These are phyloP conservation scores for Flaveria linearis DNA, from an alignment of 129 eudicot genomes.

Conservation along the genomic window DNA sequence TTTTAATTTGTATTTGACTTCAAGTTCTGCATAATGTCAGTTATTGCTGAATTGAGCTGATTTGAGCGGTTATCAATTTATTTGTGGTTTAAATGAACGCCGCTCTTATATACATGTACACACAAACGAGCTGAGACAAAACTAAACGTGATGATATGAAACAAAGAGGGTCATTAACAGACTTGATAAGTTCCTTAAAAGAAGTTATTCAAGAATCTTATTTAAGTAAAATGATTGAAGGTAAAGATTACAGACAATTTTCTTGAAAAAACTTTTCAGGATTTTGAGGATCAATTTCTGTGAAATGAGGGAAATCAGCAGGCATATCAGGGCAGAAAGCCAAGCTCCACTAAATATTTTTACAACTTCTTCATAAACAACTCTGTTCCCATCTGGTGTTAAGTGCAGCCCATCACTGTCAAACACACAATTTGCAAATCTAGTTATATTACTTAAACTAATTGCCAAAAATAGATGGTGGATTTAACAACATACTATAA, in stretches of 20 bases:
- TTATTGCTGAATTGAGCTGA: no score
- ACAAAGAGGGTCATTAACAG: no score
- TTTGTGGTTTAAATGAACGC: no score
- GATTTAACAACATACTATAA: background rate
- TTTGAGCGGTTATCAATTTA: no score
- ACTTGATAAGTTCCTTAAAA: background rate
- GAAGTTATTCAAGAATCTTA: background rate
- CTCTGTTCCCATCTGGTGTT: constrained; percentile 74
- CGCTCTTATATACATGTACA: no score
- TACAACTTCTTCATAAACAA: constrained; percentile 59
- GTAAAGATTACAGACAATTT: constrained; percentile 34
- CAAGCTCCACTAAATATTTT: constrained; percentile 52
- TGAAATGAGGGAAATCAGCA: constrained; percentile 76
- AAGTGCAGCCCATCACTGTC: constrained; percentile 87
- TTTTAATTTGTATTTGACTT: no score
- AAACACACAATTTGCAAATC: constrained; percentile 15
- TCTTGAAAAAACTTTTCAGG: constrained; percentile 65
- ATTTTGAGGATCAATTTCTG: constrained; percentile 55
- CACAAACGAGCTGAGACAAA: no score
- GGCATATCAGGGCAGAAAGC: constrained; percentile 65
- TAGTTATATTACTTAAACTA: background rate
- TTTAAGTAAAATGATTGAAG: no score
- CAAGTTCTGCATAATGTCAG: no score
- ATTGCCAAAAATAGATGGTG: background rate
- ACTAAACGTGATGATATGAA: no score